A percentile compares a stretch with the other conserved stretches of the same genome.
Conservation (phyloP, 2,329 filamentous ascomycete genomes). For the Trichoderma oligosporum region DNA sequence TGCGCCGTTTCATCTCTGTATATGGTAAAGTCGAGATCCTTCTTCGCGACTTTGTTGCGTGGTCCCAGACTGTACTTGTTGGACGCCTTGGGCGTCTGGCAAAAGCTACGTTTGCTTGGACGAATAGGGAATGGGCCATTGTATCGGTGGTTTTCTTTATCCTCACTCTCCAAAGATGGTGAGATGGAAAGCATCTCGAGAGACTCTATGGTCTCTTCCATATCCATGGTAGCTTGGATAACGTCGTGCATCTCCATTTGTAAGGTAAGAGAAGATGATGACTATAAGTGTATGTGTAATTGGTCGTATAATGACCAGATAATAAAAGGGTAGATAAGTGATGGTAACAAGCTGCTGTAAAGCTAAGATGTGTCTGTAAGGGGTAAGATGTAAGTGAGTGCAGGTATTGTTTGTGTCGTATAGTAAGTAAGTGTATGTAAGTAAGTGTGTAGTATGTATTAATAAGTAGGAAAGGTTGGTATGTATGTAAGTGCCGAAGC, state of each 20-base stretch:
- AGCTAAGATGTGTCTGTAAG: background rate
- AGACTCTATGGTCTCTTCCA: background rate
- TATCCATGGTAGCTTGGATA: no score
- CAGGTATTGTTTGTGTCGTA: background rate
- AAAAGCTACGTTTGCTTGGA: background rate
- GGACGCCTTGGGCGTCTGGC: background rate
- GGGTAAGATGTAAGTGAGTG: background rate
- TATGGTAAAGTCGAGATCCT: constrained; percentile 1
- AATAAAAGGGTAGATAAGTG: background rate
- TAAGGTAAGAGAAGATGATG: no score
- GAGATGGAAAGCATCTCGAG: background rate
- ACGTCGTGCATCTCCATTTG: no score
- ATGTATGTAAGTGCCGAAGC: background rate
- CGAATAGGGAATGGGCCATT: background rate
- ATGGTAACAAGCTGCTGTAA: no score
- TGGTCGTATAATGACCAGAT: background rate
- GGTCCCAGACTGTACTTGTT: background rate
- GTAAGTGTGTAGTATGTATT: no score
- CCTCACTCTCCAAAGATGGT: background rate
- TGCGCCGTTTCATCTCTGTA: background rate
- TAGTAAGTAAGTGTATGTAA: background rate
- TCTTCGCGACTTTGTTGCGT: background rate
- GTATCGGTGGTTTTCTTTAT: background rate
- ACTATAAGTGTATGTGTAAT: background rate
- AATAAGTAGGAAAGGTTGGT: no score